Evolutionary conservation across 192 early-diverging fungal species (phyloP), one percentile per base, ranked within the genome.

Genomic region (Spizellomyces punctatus): DNA sequence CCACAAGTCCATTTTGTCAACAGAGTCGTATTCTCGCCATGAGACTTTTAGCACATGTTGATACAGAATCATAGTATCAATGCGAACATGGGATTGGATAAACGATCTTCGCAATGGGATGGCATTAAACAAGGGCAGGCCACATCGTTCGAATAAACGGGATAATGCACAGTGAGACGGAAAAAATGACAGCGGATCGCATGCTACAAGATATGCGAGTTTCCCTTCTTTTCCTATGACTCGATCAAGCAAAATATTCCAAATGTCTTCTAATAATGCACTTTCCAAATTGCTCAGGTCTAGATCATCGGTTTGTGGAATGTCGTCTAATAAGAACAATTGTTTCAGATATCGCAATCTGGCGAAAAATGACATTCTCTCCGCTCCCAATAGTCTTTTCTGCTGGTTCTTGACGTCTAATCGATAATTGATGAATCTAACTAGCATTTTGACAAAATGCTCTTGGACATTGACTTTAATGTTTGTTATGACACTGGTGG

Each of bases 51-150:
- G 16, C 19, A 60, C 22, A 22, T 60, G 8, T 8, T 19, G 9
- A 27, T 27, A 68, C 8, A 68, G 67, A 22, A 68, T 68, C 14
- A 36, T 67, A 8, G 67, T 68, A 36, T 68, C 67, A 36, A 68
- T 68, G 10, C 10, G 54, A 21, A 68, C 63, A 47, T 68, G 60
- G 19, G 58, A 10, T 43, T 66, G 60, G 9, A 36, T 10, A 27
- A 66, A 43, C 12, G 9, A 36, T 43, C 43, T 10, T 9, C 67
- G 67, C 9, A 68, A 43, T 36, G 67, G 67, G 46, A 67, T 8
- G 10, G 67, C 67, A 60, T 8, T 14, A 43, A 68, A 68, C 10
- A 10, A 47, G 8, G 54, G 54, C 8, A 66, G 44, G 10, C 67
- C 67, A 64, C 42, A 60, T 8, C 10, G 10, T 68, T 68, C 67